These are phyloP conservation scores for Silene uniflora DNA, from an alignment of 148 eudicot genomes.

Conservation along the genomic window DNA sequence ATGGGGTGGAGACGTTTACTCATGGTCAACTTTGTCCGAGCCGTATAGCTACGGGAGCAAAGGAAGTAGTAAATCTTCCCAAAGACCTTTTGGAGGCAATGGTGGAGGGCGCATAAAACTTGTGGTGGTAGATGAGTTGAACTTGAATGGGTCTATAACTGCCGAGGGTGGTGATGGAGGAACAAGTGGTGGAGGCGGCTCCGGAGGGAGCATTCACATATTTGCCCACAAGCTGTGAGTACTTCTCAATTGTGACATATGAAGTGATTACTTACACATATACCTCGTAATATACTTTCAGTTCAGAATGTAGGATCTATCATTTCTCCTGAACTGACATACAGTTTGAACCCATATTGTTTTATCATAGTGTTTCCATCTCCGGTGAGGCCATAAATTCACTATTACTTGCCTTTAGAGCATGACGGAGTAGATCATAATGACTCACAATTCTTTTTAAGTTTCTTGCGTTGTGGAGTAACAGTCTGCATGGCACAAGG, in stretches of 20 bases:
- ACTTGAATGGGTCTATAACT: conserved; percentile 62
- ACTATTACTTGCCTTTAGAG: background rate
- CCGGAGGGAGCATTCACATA: conserved; percentile 80
- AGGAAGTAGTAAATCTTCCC: conserved; percentile 61
- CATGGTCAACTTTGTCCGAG: conserved; percentile 62
- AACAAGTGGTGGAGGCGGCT: conserved; percentile 68
- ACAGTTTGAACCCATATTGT: background rate
- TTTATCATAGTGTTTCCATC: background rate
- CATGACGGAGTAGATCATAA: background rate
- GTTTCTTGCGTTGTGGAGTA: no score
- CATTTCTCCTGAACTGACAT: background rate
- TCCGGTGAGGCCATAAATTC: background rate
- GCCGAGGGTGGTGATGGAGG: conserved; percentile 90
- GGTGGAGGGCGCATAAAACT: conserved; percentile 79
- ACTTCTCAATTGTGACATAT: conserved; percentile 7
- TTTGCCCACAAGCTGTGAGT: conserved; percentile 72
- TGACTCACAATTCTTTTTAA: background rate
- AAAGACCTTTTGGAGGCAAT: conserved; percentile 54
- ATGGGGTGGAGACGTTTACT: conserved; percentile 90
- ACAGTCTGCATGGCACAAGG: background rate
- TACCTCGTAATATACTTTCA: background rate
- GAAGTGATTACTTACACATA: background rate
- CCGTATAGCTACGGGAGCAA: conserved; percentile 84
- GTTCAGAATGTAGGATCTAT: background rate
- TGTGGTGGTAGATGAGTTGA: conserved; percentile 35